A percentile compares a stretch with the other conserved stretches of the same genome.
Evolutionary conservation across 495 filamentous ascomycete species (phyloP).

Genomic region (Hypoxylon perforatum): DNA sequence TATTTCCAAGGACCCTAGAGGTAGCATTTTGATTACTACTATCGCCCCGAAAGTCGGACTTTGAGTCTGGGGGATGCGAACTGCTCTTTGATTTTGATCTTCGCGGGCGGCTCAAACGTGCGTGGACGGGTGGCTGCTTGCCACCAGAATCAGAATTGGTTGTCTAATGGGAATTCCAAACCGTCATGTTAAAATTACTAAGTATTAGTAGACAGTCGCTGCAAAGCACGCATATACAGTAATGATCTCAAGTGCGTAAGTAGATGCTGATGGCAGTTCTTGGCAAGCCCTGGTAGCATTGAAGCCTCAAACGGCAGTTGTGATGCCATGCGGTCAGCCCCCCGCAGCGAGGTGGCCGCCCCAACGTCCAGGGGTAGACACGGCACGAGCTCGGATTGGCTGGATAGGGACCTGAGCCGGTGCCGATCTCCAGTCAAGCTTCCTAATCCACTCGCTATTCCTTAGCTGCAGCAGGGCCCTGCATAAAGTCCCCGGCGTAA

Average conservation of each 20-base stretch:
- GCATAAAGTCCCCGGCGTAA: conserved; percentile 25
- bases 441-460: conserved; percentile 29
- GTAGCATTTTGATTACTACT: conserved; percentile 41
- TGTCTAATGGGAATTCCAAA: background rate
- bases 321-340: background rate
- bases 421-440: conserved; percentile 19
- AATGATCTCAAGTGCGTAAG: conserved; percentile 28
- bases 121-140: conserved; percentile 17
- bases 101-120: background rate
- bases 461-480: conserved; percentile 33
- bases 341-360: background rate
- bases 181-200: conserved; percentile 31
- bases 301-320: conserved; percentile 15
- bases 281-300: conserved; percentile 1
- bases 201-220: conserved; percentile 13
- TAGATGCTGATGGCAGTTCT: conserved; percentile 5
- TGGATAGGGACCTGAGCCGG: conserved; percentile 4
- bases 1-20: conserved; percentile 23
- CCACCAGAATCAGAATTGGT: conserved; percentile 4
- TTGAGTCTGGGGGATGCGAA: conserved; percentile 20
- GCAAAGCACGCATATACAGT: conserved; percentile 21
- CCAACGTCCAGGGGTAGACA: background rate
- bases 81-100: conserved; percentile 1
- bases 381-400: conserved; percentile 11
- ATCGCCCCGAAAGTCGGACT: conserved; percentile 20